Base-by-base conservation (phyloP, 2,329 filamentous ascomycete species). In the Fusarium chaquense region DNA sequence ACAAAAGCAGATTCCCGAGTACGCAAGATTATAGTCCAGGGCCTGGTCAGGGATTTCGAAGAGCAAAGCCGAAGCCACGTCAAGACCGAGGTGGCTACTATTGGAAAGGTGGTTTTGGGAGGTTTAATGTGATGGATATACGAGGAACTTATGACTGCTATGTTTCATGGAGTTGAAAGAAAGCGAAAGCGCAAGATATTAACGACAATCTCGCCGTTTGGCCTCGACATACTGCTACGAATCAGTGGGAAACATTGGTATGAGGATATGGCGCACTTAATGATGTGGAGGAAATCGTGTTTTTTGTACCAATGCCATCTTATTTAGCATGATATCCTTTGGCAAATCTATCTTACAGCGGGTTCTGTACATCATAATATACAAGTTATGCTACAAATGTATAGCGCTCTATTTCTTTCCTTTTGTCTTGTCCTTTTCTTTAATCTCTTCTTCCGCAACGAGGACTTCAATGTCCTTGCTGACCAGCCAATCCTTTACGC, bases 1-100 rank as follows among this genome's bases (percentile, higher is more conserved):
- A 87, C 89, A 13, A 99, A 99, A 80, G 93, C 93, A 0, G 96
- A 99, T 80, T 87, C 90, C 8, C 90, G 89, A 69, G 87, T 99
- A 45, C 86, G 94, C 66, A 98, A 98, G 82, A 90, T 98, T 52
- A 91, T 99, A 65, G 87, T 99, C 2, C 90, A 93, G 47, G 92
- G 92, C 8, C 89, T 97, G 2, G 91, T 98, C 49, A 90, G 94
- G 72, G 96, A 99, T 76, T 98, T 98, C 78, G 96, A 98, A 78
- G 95, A 98, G 61, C 88, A 89, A 22, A 96, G 92, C 78, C 85
- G 95, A 46, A 84, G 83, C 45, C 90, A 91, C 12, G 88, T 93
- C 32, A 95, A 91, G 81, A 87, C 87, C 15, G 96, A 99, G 81
- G 85, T 98, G 49, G 90, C 90, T 2, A 94, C 92, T 35, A 89